Evolutionary conservation across 2,329 filamentous ascomycete species (phyloP).

Genomic region (Alternaria viburni): DNA sequence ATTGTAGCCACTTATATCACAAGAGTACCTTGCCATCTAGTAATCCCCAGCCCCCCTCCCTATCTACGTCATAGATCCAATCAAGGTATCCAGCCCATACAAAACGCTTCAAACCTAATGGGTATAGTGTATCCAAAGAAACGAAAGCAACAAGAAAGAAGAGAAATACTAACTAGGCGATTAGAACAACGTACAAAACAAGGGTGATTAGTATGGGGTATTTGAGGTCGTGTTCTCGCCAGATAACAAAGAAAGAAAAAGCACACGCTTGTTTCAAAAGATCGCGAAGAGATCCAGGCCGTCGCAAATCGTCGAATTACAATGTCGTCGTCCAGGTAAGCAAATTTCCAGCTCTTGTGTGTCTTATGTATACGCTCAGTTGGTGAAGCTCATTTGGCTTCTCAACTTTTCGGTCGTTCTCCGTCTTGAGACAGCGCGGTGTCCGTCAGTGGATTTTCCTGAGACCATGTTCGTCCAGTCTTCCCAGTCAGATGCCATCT

Average conservation of each 20-base stretch:
- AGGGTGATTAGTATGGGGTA: background rate
- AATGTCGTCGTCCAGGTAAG: background rate
- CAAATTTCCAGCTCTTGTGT: background rate
- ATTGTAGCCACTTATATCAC: background rate
- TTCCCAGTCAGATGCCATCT: constrained; percentile 89
- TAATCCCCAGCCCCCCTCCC: background rate
- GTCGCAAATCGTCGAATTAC: background rate
- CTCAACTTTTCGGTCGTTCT: constrained; percentile 25
- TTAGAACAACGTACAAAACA: background rate
- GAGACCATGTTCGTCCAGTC: constrained; percentile 46
- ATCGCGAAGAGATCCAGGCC: background rate
- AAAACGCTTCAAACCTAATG: background rate
- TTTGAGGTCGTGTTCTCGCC: background rate
- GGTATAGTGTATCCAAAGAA: background rate
- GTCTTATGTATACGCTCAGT: background rate
- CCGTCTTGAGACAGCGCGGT: constrained; percentile 18
- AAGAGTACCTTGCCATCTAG: background rate
- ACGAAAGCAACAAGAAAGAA: background rate
- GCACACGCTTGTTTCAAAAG: background rate
- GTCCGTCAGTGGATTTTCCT: constrained; percentile 9
- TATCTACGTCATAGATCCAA: background rate
- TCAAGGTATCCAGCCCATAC: background rate
- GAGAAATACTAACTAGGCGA: background rate
- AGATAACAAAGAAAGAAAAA: background rate
- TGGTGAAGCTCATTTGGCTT: constrained; percentile 16